Conservation (phyloP, 352 stramenopile genomes). For the Phytophthora sp. region DNA sequence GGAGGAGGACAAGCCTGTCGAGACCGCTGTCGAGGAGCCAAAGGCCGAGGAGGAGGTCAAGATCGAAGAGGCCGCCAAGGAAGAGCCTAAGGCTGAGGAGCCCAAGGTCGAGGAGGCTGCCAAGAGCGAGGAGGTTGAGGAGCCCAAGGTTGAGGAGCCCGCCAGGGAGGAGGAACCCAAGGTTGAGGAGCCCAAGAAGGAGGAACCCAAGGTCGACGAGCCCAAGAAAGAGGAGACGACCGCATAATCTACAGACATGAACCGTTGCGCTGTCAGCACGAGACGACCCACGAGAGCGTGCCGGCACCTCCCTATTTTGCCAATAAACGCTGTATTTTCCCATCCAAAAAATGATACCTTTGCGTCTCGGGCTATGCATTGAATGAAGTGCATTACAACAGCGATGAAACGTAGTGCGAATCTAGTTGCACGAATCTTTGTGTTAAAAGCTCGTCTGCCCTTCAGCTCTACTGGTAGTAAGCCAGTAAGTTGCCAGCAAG, state of each 20-base stretch:
- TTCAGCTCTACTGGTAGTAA: no score
- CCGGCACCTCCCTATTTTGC: slow-evolving; percentile 26
- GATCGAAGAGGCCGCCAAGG: slow-evolving; percentile 6
- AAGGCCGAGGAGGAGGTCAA: slow-evolving; percentile 7
- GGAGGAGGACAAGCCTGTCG: slow-evolving; percentile 12
- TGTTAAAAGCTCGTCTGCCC: no score
- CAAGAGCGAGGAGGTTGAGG: slow-evolving; percentile 11
- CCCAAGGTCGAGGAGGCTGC: slow-evolving; percentile 9
- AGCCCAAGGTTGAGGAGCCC: slow-evolving; percentile 16
- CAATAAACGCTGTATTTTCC: slow-evolving; percentile 39
- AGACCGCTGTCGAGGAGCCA: slow-evolving; percentile 1
- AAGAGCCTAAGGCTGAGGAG: slow-evolving; percentile 12
- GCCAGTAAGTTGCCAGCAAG: no score
- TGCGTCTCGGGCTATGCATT: no score
- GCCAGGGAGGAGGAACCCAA: no score
- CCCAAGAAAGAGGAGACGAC: slow-evolving; percentile 24
- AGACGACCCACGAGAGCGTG: slow-evolving; percentile 30
- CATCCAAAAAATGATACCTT: no score
- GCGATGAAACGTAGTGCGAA: no score
- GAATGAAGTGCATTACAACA: no score
- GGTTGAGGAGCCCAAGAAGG: slow-evolving; percentile 14
- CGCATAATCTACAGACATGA: slow-evolving; percentile 34
- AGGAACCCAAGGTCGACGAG: slow-evolving; percentile 17
- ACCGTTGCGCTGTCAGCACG: slow-evolving; percentile 16
- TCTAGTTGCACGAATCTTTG: no score